A percentile compares a stretch with the other conserved stretches of the same genome.
Conservation (phyloP, 495 filamentous ascomycete species). For the Lasiosphaeria hispida region DNA sequence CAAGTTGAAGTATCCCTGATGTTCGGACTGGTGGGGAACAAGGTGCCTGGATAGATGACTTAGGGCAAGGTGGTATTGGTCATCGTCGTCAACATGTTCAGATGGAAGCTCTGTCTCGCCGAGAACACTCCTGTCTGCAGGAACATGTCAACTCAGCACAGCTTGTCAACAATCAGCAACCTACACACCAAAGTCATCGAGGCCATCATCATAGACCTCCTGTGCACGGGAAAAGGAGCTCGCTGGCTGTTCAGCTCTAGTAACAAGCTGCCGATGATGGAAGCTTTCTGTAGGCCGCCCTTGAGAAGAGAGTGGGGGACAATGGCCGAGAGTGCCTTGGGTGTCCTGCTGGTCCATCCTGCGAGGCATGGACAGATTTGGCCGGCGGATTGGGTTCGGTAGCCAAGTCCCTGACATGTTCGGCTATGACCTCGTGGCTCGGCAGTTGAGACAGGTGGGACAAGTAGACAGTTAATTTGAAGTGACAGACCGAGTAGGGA, state of each 20-base stretch:
- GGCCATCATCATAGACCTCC: not conserved
- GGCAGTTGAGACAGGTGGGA: not conserved
- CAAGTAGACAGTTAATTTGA: not conserved
- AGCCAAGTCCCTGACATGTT: constrained; percentile 10
- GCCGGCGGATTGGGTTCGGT: not conserved
- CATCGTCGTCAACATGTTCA: not conserved
- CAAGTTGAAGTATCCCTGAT: constrained; percentile 1
- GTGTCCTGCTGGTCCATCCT: not conserved
- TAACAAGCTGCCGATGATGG: too few relatives aligned
- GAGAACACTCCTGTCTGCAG: constrained; percentile 22
- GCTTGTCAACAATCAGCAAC: not conserved
- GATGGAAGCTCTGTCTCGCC: constrained; percentile 1
- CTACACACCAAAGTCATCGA: constrained; percentile 11
- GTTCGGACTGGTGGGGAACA: not conserved
- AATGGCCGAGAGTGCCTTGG: too few relatives aligned
- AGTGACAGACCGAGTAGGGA: not conserved
- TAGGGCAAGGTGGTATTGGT: not conserved
- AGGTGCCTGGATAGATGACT: constrained; percentile 11
- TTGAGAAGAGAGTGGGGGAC: too few relatives aligned
- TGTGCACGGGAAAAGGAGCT: not conserved
- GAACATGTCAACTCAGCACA: not conserved
- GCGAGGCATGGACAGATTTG: not conserved
- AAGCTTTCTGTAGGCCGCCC: too few relatives aligned
- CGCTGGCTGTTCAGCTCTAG: too few relatives aligned
- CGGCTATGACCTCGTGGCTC: not conserved